Percentiles rank a stretch among this genome's conserved stretches.
These are phyloP conservation scores for Colletotrichum sp. DNA, from an alignment of 2,329 filamentous ascomycete genomes.

Conservation along the genomic window DNA sequence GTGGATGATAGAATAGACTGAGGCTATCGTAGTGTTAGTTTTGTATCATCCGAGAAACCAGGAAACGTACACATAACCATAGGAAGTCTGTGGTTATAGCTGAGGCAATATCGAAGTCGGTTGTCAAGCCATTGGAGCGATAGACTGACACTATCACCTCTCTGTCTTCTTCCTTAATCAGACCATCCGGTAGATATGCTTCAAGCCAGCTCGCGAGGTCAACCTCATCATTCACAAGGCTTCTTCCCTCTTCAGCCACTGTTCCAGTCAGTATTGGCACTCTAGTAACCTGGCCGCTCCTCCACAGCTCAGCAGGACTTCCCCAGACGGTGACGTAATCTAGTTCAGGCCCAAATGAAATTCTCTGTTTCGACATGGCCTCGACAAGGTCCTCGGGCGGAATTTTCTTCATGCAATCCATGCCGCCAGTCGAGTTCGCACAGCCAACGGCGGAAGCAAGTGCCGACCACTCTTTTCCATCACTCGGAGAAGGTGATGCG, in stretches of 20 bases:
- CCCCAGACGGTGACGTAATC: slow-evolving; percentile 25
- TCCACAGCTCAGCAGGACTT: slow-evolving; percentile 24
- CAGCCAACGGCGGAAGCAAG: slow-evolving; percentile 24
- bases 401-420: slow-evolving; percentile 27
- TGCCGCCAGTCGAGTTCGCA: not conserved
- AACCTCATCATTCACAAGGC: slow-evolving; percentile 26
- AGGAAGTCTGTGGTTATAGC: slow-evolving; percentile 31
- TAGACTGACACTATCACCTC: slow-evolving; percentile 24
- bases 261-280: slow-evolving; percentile 30
- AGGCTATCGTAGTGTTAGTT: slow-evolving; percentile 22
- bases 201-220: slow-evolving; percentile 24
- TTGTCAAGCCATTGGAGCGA: not conserved
- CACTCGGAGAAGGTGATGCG: not conserved
- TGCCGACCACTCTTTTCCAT: slow-evolving; percentile 21
- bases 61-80: slow-evolving; percentile 29
- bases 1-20: slow-evolving; percentile 26
- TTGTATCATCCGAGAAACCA: not conserved
- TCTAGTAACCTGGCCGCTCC: slow-evolving; percentile 10
- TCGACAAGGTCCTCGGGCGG: slow-evolving; percentile 20
- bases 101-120: slow-evolving; percentile 28
- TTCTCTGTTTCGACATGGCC: not conserved
- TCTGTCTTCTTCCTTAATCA: not conserved
- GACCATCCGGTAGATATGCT: slow-evolving; percentile 16
- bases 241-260: slow-evolving; percentile 27
- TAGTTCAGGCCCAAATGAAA: slow-evolving; percentile 17